A percentile compares a stretch with the other conserved stretches of the same genome.
Evolutionary conservation across 2,329 filamentous ascomycete genomes (phyloP).

Genomic region (Penicillium sumatraense): DNA sequence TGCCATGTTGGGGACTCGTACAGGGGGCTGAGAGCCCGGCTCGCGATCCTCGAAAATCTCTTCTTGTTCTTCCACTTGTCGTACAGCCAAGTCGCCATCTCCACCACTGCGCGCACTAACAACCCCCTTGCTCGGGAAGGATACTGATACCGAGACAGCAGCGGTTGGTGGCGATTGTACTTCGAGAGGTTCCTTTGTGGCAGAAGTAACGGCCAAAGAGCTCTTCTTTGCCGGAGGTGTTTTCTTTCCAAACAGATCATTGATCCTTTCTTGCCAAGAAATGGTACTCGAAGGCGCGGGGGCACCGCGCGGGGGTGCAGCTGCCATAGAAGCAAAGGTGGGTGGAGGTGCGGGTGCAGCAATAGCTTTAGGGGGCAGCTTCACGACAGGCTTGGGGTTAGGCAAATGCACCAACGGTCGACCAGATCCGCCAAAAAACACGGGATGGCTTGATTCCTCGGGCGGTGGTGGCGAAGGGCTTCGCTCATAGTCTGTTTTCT

Average conservation of each 20-base stretch:
- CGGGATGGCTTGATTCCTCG: conserved; percentile 62
- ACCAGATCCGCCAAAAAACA: conserved; percentile 54
- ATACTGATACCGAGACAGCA: conserved; percentile 74
- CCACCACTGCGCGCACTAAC: conserved; percentile 43
- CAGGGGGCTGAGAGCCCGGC: conserved; percentile 74
- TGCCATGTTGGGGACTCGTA: conserved; percentile 67
- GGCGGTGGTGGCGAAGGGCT: conserved; percentile 61
- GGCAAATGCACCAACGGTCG: conserved; percentile 64
- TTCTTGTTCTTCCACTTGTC: conserved; percentile 76
- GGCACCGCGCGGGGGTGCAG: conserved; percentile 41
- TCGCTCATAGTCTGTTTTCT: conserved; percentile 39
- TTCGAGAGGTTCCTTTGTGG: conserved; percentile 70
- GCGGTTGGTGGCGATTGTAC: conserved; percentile 54
- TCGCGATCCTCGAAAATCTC: conserved; percentile 82
- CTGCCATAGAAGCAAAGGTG: conserved; percentile 50
- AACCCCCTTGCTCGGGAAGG: conserved; percentile 59
- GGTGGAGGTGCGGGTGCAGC: conserved; percentile 51
- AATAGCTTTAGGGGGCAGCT: conserved; percentile 68
- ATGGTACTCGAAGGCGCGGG: conserved; percentile 52
- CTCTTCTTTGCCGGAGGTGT: conserved; percentile 54
- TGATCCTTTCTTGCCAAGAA: conserved; percentile 82
- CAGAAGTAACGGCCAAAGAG: conserved; percentile 66
- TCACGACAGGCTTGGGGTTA: conserved; percentile 72
- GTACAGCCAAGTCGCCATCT: conserved; percentile 59
- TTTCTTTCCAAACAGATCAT: conserved; percentile 74